A percentile compares a stretch with the other conserved stretches of the same genome.
Evolutionary conservation across 164 flowering plant species (phyloP).

Genomic region (Tetracentron sinense): DNA sequence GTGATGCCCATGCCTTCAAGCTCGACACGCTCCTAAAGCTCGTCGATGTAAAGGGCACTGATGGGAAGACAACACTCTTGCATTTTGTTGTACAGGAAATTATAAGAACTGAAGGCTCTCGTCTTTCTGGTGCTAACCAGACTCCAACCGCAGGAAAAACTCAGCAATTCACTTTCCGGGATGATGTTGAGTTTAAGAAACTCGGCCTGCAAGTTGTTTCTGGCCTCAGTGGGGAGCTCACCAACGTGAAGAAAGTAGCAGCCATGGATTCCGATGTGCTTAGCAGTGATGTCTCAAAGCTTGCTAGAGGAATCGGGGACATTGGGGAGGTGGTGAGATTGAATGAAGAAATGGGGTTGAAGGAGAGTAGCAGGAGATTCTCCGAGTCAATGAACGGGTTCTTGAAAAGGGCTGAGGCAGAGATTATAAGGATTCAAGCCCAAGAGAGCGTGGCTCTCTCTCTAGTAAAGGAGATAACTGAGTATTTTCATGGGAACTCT

Average conservation of each 20-base stretch:
- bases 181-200: constrained; percentile 67
- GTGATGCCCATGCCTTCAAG: constrained; percentile 92
- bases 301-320: constrained; percentile 48
- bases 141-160: constrained; percentile 14
- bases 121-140: constrained; percentile 40
- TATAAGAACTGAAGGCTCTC: constrained; percentile 72
- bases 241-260: constrained; percentile 86
- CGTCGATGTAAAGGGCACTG: constrained; percentile 90
- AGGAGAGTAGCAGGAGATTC: constrained; percentile 34
- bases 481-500: constrained; percentile 90
- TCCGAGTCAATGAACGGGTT: constrained; percentile 56
- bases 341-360: constrained; percentile 29
- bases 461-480: constrained; percentile 81
- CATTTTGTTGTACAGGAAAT: constrained; percentile 97
- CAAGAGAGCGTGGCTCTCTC: constrained; percentile 72
- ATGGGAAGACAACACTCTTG: constrained; percentile 86
- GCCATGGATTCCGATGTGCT: constrained; percentile 87
- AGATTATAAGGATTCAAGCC: constrained; percentile 60
- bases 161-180: constrained; percentile 25
- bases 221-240: constrained; percentile 66
- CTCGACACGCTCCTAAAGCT: constrained; percentile 96
- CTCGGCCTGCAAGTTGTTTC: constrained; percentile 84
- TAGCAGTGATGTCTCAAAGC: constrained; percentile 59
- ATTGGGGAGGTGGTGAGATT: constrained; percentile 46
- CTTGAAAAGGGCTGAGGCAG: constrained; percentile 63